Evolutionary conservation across 768 basidiomycete genomes (phyloP).

Genomic region (Termitomyces sp.): DNA sequence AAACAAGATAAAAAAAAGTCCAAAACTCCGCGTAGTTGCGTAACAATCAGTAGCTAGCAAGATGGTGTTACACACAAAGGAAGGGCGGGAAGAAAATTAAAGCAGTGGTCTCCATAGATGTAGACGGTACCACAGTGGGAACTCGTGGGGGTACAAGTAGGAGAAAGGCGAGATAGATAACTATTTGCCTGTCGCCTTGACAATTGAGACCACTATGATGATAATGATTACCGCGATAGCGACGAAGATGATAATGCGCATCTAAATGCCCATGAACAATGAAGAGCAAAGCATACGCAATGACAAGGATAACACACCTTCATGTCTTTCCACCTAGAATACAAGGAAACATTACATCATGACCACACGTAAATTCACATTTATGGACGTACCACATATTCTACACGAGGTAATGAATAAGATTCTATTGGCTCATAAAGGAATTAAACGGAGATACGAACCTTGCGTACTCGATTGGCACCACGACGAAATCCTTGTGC

Average conservation of each 20-base stretch:
- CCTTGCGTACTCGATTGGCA: constrained; percentile 96
- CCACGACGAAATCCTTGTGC: constrained; percentile 99
- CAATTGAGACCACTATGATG: constrained; percentile 94
- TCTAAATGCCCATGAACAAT: constrained; percentile 37
- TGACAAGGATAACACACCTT: constrained; percentile 47
- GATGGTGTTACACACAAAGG: constrained; percentile 9
- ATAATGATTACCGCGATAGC: constrained; percentile 87
- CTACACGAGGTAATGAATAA: constrained; percentile 29
- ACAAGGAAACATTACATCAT: constrained; percentile 9
- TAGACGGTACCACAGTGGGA: constrained; percentile 22
- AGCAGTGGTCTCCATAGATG: constrained; percentile 35
- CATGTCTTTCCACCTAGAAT: constrained; percentile 92
- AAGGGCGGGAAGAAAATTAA: constrained; percentile 1
- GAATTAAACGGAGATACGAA: constrained; percentile 29
- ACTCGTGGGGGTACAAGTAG: constrained; percentile 12
- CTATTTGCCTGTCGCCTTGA: constrained; percentile 71
- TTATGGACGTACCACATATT: constrained; percentile 78
- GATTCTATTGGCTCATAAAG: background rate
- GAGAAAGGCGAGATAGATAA: constrained; percentile 3
- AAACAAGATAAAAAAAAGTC: constrained; percentile 9
- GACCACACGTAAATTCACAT: constrained; percentile 1
- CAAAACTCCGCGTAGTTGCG: constrained; percentile 7
- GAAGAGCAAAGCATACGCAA: constrained; percentile 1
- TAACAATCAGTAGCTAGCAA: constrained; percentile 1
- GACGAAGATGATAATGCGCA: constrained; percentile 94